Conservation (phyloP, 257 asterid genomes). For the Nicotiana tomentosiformis region DNA sequence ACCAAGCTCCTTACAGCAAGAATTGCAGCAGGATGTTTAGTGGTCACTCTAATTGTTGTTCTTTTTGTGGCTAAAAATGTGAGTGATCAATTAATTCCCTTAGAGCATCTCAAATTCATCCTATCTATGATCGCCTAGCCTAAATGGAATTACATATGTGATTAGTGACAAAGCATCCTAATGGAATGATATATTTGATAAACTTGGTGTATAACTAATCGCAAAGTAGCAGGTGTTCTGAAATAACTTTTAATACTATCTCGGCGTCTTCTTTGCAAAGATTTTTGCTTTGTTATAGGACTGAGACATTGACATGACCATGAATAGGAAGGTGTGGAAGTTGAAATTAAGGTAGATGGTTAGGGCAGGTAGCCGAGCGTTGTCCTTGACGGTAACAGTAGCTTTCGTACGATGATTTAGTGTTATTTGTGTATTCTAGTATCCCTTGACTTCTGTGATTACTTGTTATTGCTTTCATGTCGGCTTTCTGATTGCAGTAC, state of each 20-base stretch:
- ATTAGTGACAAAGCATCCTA: background rate
- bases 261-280: background rate
- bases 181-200: background rate
- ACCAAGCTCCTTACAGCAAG: slow-evolving; percentile 38
- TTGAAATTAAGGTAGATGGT: too few relatives aligned
- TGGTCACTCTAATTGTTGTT: slow-evolving; percentile 23
- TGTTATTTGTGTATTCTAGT: too few relatives aligned
- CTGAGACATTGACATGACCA: too few relatives aligned
- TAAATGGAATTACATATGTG: background rate
- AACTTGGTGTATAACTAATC: background rate
- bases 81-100: slow-evolving; percentile 10
- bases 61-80: slow-evolving; percentile 42
- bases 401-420: too few relatives aligned
- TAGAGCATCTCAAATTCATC: background rate
- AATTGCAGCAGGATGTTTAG: slow-evolving; percentile 39
- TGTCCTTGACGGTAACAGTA: too few relatives aligned
- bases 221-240: background rate
- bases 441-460: too few relatives aligned
- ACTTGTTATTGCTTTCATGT: too few relatives aligned
- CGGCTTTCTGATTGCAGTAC: too few relatives aligned
- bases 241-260: background rate
- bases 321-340: too few relatives aligned
- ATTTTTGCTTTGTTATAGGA: background rate
- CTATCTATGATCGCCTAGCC: background rate
- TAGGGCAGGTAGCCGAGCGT: too few relatives aligned